phyloP scores from a whole-genome alignment of 139 green algal species.

The Auxenochlorella pyrenoidosa region DNA sequence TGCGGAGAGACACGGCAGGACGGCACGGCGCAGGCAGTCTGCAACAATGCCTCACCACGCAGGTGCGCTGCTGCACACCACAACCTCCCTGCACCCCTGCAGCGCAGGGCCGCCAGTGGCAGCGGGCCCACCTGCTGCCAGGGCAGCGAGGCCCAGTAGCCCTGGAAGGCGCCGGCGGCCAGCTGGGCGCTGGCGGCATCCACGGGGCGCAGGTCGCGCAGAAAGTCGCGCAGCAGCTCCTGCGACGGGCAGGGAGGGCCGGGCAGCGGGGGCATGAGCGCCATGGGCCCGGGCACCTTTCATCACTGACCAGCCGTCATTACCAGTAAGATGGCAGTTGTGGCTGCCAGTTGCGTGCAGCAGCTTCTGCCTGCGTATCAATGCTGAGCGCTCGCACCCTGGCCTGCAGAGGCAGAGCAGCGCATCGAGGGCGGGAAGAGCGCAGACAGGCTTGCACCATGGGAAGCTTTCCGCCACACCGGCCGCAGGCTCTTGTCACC shows the following conservation, averaged over 20 bases:
- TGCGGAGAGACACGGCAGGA: too few species aligned
- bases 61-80: too few species aligned
- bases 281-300: too few species aligned
- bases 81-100: too few species aligned
- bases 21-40: too few species aligned
- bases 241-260: not conserved
- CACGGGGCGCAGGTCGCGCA: not conserved
- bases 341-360: too few species aligned
- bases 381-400: too few species aligned
- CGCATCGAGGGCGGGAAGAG: not conserved
- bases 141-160: slow-evolving; percentile 36
- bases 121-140: slow-evolving; percentile 12
- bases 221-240: slow-evolving; percentile 1
- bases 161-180: not conserved
- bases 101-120: not conserved
- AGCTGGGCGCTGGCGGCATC: not conserved
- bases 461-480: not conserved
- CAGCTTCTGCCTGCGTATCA: too few species aligned
- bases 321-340: too few species aligned
- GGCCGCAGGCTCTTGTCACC: not conserved
- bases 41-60: too few species aligned
- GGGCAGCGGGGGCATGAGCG: too few species aligned
- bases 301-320: too few species aligned
- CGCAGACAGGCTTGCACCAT: not conserved
- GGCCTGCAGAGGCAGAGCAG: not conserved